Evolutionary conservation across 2,329 filamentous ascomycete genomes (phyloP).

Genomic region (Cyphellophora attinorum): DNA sequence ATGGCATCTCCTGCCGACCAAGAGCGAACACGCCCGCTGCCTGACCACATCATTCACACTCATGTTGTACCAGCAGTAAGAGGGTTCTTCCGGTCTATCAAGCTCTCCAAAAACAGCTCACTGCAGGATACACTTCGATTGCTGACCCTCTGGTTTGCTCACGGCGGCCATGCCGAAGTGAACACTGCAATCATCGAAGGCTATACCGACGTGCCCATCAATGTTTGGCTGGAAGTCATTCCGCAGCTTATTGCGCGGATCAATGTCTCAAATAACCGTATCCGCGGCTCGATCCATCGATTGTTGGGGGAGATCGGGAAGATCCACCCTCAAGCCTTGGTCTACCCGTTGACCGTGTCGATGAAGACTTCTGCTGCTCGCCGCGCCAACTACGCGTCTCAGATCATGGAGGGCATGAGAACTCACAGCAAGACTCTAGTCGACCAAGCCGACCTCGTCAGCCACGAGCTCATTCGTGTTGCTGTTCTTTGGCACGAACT

Average conservation of each 20-base stretch:
- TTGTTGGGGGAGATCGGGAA: conserved; percentile 86
- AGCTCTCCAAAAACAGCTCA: conserved; percentile 81
- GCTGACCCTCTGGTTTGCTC: conserved; percentile 90
- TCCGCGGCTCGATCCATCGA: conserved; percentile 85
- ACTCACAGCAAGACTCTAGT: conserved; percentile 88
- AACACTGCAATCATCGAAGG: conserved; percentile 82
- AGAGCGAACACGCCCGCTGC: conserved; percentile 28
- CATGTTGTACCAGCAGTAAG: conserved; percentile 91
- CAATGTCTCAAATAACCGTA: conserved; percentile 84
- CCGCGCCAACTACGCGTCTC: conserved; percentile 75
- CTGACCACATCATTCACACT: conserved; percentile 50
- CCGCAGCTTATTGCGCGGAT: conserved; percentile 95
- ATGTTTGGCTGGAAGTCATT: conserved; percentile 98
- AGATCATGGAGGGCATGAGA: conserved; percentile 97
- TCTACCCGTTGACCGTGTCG: conserved; percentile 93
- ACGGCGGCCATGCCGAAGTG: conserved; percentile 81
- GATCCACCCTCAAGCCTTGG: conserved; percentile 87
- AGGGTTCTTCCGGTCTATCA: conserved; percentile 96
- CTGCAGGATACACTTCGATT: conserved; percentile 89
- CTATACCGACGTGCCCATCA: conserved; percentile 82
- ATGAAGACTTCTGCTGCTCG: conserved; percentile 90
- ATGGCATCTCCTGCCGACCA: conserved; percentile 59
- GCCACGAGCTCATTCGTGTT: conserved; percentile 91
- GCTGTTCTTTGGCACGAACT: conserved; percentile 97
- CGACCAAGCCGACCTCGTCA: conserved; percentile 89